A percentile compares a stretch with the other conserved stretches of the same genome.
Conservation (phyloP, 257 asterid species). For the Cordia subcordata region DNA sequence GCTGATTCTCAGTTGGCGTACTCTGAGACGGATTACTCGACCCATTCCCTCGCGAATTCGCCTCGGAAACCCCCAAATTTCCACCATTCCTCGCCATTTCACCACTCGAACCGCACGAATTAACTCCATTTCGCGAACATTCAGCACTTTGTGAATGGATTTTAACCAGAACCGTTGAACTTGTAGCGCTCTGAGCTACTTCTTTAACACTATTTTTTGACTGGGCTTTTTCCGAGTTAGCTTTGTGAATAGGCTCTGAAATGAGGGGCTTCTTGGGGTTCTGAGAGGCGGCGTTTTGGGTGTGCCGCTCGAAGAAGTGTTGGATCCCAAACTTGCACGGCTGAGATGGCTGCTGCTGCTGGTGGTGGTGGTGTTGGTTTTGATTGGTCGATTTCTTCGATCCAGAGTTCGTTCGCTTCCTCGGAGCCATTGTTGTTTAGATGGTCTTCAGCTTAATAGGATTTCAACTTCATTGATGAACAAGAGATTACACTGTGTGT, state of each 20-base stretch:
- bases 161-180: slow-evolving; percentile 6
- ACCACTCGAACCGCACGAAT: slow-evolving; percentile 1
- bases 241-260: slow-evolving; percentile 18
- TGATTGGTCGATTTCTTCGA: slow-evolving; percentile 54
- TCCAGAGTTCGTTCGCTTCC: slow-evolving; percentile 55
- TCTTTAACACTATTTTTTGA: slow-evolving; percentile 11
- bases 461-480: not conserved
- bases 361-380: slow-evolving; percentile 23
- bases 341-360: slow-evolving; percentile 56
- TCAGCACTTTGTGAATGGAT: not conserved
- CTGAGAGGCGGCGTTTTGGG: slow-evolving; percentile 44
- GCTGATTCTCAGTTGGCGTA: slow-evolving; percentile 25
- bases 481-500: too few relatives aligned
- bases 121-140: slow-evolving; percentile 1
- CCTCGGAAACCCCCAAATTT: slow-evolving; percentile 18
- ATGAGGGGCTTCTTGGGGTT: slow-evolving; percentile 21
- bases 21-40: slow-evolving; percentile 24
- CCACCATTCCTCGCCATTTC: slow-evolving; percentile 14
- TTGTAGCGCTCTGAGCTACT: slow-evolving; percentile 20
- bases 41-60: slow-evolving; percentile 23
- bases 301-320: slow-evolving; percentile 88
- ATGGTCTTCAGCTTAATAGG: slow-evolving; percentile 1
- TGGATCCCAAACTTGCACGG: slow-evolving; percentile 84
- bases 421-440: slow-evolving; percentile 60
- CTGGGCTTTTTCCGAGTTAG: not conserved